Evolutionary conservation across 208 protist genomes (phyloP), one percentile per base, ranked within the genome.

Genomic region (Porcisia deanei): DNA sequence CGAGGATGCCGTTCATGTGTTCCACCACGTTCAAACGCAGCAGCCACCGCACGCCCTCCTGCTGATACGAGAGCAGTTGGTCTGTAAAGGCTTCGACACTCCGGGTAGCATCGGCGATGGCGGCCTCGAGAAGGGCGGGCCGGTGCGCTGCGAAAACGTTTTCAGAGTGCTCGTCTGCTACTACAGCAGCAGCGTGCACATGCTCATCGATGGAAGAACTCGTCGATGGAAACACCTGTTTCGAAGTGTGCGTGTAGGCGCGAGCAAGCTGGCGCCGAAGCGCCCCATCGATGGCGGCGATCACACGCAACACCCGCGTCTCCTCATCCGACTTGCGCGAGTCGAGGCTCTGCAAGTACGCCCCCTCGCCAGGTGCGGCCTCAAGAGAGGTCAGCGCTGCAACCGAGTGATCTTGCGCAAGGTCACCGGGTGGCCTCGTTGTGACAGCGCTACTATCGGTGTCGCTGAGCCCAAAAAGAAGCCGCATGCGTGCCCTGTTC

Each of bases 41-140:
- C 47, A 99, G 68, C 99, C 99, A 99, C 73, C 98, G 98, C 30
- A 99, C 86, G 20, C 98, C 99, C 53, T 95, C 86, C 37, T 99
- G 55, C 84, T 99, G 99, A 78, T 99, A 99, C 43, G 92, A 84
- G 58, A 98, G 87, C 80, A 99, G 90, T 52, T 79, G 60, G n/a
- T 65, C 39, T 6, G 63, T 57, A 30, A 89, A 84, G 18, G 78
- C 73, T 6, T 79, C 71, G 1, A 86, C 73, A 14, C 67, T 30
- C n/a, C 70, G 52, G 22, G 71, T 79, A 37, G 81, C 78, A 47
- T 78, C 78, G 7, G 71, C 71, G 37, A 89, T 81, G 22, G 67
- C 71, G 0, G 83, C 82, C 53, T 83, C 78, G 47, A 88, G 43
- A 10, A 81, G 63, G 9, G 73, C 78, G 25, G 79, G 73, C 18